Evolutionary conservation across 495 filamentous ascomycete species (phyloP), one percentile per base, ranked within the genome.

Genomic region (Penicillium cinerascens): DNA sequence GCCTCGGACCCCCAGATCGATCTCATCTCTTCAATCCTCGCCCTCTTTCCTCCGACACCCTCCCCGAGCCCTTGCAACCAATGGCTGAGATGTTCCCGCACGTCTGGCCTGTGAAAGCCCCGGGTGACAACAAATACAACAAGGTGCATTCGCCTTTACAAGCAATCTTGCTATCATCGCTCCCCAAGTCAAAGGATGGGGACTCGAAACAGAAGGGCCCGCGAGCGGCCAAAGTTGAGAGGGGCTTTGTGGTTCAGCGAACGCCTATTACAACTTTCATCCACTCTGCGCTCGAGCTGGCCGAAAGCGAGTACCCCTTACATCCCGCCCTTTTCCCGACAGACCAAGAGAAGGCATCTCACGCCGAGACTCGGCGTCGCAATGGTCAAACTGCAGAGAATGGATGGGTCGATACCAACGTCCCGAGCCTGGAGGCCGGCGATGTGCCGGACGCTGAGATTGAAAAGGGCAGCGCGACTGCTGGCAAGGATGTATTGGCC

Each of bases 51-150:
- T 68, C 73, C 54, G 76, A 84, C 2, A 72, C 71, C 9, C 67
- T 97, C 6, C 84, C 88, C 0, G 64, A 73, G 13, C 73, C 82
- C 11, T 64, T 97, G 7, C 79, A 83, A 52, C 82, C 82, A 0
- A 76, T 97, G 43, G 82, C 87, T n/a, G 80, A 87, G 40, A 86
- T 95, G 61, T 98, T 98, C 52, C 74, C 82, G 6, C 85, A 91
- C 54, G 72, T 95, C 23, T 98, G 92, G 93, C 93, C 93, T 1
- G 81, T 96, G 36, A 85, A 82, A 58, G 85, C 90, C 1, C 86
- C 88, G 0, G 93, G 91, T 5, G 92, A 97, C 55, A 84, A 86
- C 50, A 90, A 86, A 66, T 83, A 82, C 55, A 80, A 80, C 56
- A 87, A 79, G 56, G 79, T 98, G 51, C 85, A 89, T 62, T 98